A percentile compares a stretch with the other conserved stretches of the same genome.
These are phyloP conservation scores for Mortierella sp. DNA, from an alignment of 371 early-diverging fungal genomes.

Conservation along the genomic window DNA sequence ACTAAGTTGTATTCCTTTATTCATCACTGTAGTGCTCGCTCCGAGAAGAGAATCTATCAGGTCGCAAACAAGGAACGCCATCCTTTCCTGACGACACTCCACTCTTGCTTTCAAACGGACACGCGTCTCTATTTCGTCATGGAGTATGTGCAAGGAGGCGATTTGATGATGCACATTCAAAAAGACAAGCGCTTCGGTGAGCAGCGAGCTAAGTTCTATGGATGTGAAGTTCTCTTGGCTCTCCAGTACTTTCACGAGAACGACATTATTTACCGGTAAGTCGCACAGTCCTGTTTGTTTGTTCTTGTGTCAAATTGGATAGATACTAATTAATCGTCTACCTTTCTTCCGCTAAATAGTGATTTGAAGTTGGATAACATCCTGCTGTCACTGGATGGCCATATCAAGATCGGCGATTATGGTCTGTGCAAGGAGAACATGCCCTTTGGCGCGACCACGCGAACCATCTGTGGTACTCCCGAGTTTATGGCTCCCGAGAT, in stretches of 20 bases:
- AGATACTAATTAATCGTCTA: neutral
- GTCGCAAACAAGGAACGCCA: constrained; percentile 82
- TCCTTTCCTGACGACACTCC: constrained; percentile 94
- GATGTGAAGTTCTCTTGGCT: constrained; percentile 84
- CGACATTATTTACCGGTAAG: constrained; percentile 80
- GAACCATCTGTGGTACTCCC: constrained; percentile 87
- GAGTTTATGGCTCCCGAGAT: constrained; percentile 92
- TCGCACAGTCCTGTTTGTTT: no score
- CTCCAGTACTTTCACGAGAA: constrained; percentile 84
- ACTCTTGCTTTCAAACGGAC: constrained; percentile 93
- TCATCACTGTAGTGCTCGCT: constrained; percentile 63
- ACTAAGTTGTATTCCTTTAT: neutral
- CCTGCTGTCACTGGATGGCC: constrained; percentile 77
- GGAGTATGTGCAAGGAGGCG: constrained; percentile 97
- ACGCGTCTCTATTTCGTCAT: constrained; percentile 94
- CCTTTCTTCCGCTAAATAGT: constrained; percentile 37
- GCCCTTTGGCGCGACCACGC: constrained; percentile 72
- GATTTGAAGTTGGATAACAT: constrained; percentile 81
- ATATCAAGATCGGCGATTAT: constrained; percentile 81
- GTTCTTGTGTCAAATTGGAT: neutral
- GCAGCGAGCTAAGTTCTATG: constrained; percentile 84
- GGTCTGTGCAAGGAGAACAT: constrained; percentile 79
- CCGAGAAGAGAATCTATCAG: constrained; percentile 87
- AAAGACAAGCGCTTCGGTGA: constrained; percentile 83
- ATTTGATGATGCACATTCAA: constrained; percentile 92